A percentile compares a stretch with the other conserved stretches of the same genome.
These are phyloP conservation scores for Flagelloscypha sp. DNA, from an alignment of 768 basidiomycete species.

Conservation along the genomic window DNA sequence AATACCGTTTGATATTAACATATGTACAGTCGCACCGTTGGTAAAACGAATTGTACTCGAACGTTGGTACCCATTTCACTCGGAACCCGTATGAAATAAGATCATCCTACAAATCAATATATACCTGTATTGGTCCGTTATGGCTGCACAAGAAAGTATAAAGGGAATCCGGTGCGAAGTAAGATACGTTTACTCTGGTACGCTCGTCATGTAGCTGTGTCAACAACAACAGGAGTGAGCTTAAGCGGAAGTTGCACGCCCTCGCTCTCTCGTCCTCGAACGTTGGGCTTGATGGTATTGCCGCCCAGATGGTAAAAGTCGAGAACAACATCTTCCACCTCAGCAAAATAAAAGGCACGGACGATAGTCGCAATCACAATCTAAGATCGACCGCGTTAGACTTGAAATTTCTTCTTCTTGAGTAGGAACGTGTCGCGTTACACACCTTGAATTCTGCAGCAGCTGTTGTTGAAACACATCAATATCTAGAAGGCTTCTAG, in stretches of 20 bases:
- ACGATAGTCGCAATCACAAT: conserved; percentile 6
- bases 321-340: conserved; percentile 1
- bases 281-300: conserved; percentile 12
- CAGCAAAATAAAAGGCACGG: conserved; percentile 5
- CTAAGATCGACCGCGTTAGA: conserved; percentile 1
- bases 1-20: no score
- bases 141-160: no score
- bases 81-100: no score
- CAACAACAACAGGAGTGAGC: not conserved
- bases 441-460: conserved; percentile 9
- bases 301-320: conserved; percentile 13
- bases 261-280: conserved; percentile 9
- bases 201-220: no score
- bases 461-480: conserved; percentile 1
- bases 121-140: no score
- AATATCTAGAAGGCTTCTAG: not conserved
- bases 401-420: not conserved
- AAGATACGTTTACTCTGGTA: no score
- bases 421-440: not conserved
- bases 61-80: no score
- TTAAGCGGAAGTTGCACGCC: conserved; percentile 11
- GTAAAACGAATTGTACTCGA: no score
- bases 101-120: no score
- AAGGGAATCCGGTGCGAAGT: no score
- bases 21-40: no score